Base-by-base conservation (phyloP, 1,284 basidiomycete species). In the Ganoderma boninense region DNA sequence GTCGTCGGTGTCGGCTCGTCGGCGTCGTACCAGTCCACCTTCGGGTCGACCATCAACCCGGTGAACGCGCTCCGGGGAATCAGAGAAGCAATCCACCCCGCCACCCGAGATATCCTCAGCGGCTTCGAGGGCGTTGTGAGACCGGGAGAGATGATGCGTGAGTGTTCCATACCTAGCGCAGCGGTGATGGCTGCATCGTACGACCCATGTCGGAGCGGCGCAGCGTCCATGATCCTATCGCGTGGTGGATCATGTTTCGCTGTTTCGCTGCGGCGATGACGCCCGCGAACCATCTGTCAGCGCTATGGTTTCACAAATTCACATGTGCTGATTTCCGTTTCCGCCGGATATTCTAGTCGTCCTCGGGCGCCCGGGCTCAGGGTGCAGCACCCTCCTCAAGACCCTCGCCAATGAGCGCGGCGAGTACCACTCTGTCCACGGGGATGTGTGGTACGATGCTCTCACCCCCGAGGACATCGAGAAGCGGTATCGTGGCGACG, bases 311-410 rank as follows among this genome's bases (percentile, higher is more conserved):
- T 38, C 38, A 38, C 38, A 11, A 23, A 16, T 23, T 40, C 20
- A 62, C 60, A 16, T 16, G 23, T 16, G 23, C 60, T 62, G 23
- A 62, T 40, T 43, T 44, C 60, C 60, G 60, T 42, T 26, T 62
- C 8, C 40, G n/a, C 23, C 67, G 44, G 26, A 20, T 23, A 44
- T 32, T 32, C 29, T 59, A 87, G 86, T 90, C 61, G 90, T 91
- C 26, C 82, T 92, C 18, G 90, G 90, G n/a, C 82, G 88, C 29
- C 90, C 90, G 8, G 88, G 89, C 43, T 87, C 92, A 0, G 94
- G 94, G 2, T 95, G 94, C 78, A 88, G 85, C 26, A 93, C 93
- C 0, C 84, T 95, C 49, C 87, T 95, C 68, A 93, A 93, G 79
- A 85, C 86, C 0, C 83, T 95, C 54, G 88, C 94, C 7, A 94